Conservation (phyloP, 1,284 basidiomycete species). For the Ganoderma sinense region DNA sequence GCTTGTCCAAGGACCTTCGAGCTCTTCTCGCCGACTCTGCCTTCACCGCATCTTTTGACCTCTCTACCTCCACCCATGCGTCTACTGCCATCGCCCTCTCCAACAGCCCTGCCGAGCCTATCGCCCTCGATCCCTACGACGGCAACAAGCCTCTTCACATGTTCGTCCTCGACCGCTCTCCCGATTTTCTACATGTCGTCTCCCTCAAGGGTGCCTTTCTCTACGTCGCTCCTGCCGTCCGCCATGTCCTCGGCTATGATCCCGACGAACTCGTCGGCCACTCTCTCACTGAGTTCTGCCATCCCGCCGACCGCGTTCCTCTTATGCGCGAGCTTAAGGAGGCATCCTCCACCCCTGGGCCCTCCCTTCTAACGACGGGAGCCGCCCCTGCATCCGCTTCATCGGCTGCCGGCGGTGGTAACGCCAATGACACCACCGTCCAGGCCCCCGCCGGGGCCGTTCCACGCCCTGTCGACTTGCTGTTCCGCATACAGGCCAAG, state of each 20-base stretch:
- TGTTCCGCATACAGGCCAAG: conserved; percentile 80
- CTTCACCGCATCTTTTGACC: conserved; percentile 47
- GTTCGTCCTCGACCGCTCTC: conserved; percentile 71
- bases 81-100: conserved; percentile 33
- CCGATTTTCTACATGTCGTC: conserved; percentile 90
- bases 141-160: conserved; percentile 62
- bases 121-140: conserved; percentile 40
- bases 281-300: conserved; percentile 81
- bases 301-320: conserved; percentile 90
- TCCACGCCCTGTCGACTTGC: conserved; percentile 68
- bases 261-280: conserved; percentile 85
- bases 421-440: conserved; percentile 13
- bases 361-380: conserved; percentile 17
- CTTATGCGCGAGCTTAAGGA: conserved; percentile 95
- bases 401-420: conserved; percentile 5
- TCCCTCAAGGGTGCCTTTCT: conserved; percentile 94
- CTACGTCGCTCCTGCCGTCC: conserved; percentile 88
- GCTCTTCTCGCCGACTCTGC: conserved; percentile 45
- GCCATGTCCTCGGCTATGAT: conserved; percentile 79
- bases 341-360: conserved; percentile 50
- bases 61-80: conserved; percentile 42
- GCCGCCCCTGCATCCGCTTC: conserved; percentile 18
- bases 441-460: conserved; percentile 27
- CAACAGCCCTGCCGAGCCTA: conserved; percentile 28
- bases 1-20: conserved; percentile 52